Evolutionary conservation across 2,329 filamentous ascomycete species (phyloP), one percentile per base, ranked within the genome.

Genomic region (Nannizziopsis barbatae): DNA sequence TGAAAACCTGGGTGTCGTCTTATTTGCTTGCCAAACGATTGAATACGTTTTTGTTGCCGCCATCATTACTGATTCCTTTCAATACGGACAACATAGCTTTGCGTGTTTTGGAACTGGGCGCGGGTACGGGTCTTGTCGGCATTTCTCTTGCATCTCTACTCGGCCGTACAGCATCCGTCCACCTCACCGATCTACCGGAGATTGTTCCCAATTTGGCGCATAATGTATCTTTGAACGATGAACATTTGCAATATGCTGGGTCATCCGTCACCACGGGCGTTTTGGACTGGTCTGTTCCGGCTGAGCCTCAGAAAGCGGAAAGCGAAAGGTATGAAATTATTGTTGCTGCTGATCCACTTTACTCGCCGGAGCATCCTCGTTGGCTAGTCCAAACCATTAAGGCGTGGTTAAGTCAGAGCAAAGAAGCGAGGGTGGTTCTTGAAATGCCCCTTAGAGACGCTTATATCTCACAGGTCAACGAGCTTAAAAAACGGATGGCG

Each of bases 1-100:
- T 93, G 63, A 96, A 98, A 66, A 98, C 92, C 0, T 96, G 92
- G 92, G 86, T 85, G 0, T 90, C 88, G 0, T 90, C 88, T 0
- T 93, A 88, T 60, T 75, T 93, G 1, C 79, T 96, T 3, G 84
- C 90, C 0, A 83, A 79, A 56, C 79, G 84, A 18, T 75, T 96
- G 20, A 59, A 64, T 49, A 55, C 49, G 3, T 47, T 67, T 3
- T 80, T 68, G 48, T 61, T 62, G 11, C 56, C 62, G 3, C 53
- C 62, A 6, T 58, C 61, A 11, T 50, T 59, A 32, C 58, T 67
- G 37, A 56, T 67, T 10, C 61, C 60, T 1, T 53, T 58, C 5
- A 51, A 57, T 1, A 53, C 55, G 30, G 48, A 55, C 20, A 52
- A 57, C 35, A 53, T 53, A 3, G 58, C 59, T 1, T 53, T 67